These are phyloP conservation scores for Tylopilus sp. DNA, from an alignment of 1,284 basidiomycete genomes.

Conservation along the genomic window DNA sequence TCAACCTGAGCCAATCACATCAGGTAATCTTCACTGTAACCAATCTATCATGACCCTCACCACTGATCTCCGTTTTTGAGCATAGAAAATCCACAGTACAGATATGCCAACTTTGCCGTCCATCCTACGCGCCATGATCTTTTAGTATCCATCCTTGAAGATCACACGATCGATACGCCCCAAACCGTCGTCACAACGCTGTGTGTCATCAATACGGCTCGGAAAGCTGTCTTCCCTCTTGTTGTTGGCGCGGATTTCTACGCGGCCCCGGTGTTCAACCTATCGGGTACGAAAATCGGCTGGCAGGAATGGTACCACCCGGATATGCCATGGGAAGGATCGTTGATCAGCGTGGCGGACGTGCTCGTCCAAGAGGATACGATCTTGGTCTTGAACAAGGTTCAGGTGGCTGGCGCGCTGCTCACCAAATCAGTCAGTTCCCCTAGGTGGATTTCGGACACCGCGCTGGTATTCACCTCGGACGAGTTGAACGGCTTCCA, in stretches of 20 bases:
- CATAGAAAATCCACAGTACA: conserved; percentile 50
- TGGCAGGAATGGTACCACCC: conserved; percentile 85
- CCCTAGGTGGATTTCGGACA: conserved; percentile 69
- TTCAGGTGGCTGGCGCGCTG: conserved; percentile 59
- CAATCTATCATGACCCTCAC: background rate
- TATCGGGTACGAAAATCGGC: conserved; percentile 71
- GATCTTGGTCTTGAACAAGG: conserved; percentile 39
- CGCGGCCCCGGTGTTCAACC: conserved; percentile 67
- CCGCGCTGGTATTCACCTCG: conserved; percentile 72
- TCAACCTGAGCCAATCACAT: conserved; percentile 33
- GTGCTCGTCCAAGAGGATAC: conserved; percentile 52
- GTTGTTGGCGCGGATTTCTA: conserved; percentile 69
- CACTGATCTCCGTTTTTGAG: conserved; percentile 15
- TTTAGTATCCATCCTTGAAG: conserved; percentile 59
- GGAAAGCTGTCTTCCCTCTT: conserved; percentile 39
- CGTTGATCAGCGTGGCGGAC: conserved; percentile 67
- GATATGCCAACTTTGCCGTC: conserved; percentile 60
- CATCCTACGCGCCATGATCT: conserved; percentile 38
- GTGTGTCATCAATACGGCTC: conserved; percentile 54
- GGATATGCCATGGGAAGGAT: conserved; percentile 87
- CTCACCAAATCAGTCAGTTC: conserved; percentile 62
- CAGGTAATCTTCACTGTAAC: conserved; percentile 23
- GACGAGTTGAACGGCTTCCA: conserved; percentile 69
- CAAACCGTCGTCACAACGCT: conserved; percentile 62
- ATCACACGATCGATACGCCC: conserved; percentile 67